phyloP scores from a whole-genome alignment of 371 early-diverging fungal species.

The Polyrhizophydium stewartii region DNA sequence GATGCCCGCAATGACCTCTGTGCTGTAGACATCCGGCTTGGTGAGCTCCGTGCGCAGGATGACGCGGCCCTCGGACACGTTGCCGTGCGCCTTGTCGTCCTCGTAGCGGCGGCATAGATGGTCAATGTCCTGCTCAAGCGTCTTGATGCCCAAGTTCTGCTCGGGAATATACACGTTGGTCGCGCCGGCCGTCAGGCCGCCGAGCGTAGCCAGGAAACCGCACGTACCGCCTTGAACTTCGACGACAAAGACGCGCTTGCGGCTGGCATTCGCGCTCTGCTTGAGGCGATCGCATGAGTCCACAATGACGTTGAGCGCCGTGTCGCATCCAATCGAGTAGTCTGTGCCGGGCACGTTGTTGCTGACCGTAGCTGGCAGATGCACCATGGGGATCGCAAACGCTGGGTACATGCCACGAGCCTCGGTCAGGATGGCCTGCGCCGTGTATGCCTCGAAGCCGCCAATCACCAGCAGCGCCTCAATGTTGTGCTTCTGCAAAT shows the following conservation, averaged over 20 bases:
- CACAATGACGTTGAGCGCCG: constrained; percentile 95
- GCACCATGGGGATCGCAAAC: constrained; percentile 89
- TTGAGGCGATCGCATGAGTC: constrained; percentile 92
- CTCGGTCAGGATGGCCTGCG: constrained; percentile 66
- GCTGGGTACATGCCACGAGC: constrained; percentile 72
- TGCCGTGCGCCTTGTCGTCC: constrained; percentile 46
- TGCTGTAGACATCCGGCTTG: constrained; percentile 76
- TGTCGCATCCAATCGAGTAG: constrained; percentile 95
- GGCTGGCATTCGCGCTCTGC: constrained; percentile 83
- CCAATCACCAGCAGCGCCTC: constrained; percentile 91
- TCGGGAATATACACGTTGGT: constrained; percentile 95
- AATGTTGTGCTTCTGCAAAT: constrained; percentile 85
- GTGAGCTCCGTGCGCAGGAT: constrained; percentile 81
- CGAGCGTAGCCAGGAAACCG: constrained; percentile 93
- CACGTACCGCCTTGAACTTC: constrained; percentile 98
- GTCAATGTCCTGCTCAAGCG: constrained; percentile 77
- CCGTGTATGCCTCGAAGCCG: constrained; percentile 91
- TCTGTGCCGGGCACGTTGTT: constrained; percentile 99
- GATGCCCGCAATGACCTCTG: constrained; percentile 84
- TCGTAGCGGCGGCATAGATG: constrained; percentile 73
- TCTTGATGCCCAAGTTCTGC: constrained; percentile 76
- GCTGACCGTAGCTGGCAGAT: constrained; percentile 94
- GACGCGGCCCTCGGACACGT: constrained; percentile 76
- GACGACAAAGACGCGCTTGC: constrained; percentile 94
- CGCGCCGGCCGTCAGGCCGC: constrained; percentile 90